These are phyloP conservation scores for Pyracantha coccinea DNA, from an alignment of 331 rosid genomes.

Conservation along the genomic window DNA sequence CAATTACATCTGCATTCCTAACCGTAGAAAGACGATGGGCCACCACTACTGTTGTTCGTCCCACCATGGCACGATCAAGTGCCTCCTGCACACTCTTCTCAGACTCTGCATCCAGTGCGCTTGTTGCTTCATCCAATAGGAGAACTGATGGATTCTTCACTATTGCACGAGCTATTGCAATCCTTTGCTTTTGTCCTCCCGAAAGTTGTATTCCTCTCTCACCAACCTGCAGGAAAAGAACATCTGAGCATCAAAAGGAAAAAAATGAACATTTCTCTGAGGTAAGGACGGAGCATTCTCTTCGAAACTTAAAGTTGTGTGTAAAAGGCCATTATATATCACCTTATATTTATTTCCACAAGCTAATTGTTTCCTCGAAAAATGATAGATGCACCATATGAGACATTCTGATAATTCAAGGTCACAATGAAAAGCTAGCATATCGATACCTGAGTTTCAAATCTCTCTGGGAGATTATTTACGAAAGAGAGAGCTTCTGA, in stretches of 20 bases:
- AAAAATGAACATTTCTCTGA: not conserved
- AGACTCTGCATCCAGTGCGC: constrained; percentile 91
- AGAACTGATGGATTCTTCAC: constrained; percentile 87
- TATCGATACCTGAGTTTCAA: constrained; percentile 77
- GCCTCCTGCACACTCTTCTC: constrained; percentile 98
- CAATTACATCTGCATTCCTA: constrained; percentile 79
- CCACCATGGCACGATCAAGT: constrained; percentile 94
- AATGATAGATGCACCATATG: too few species aligned
- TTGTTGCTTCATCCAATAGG: constrained; percentile 89
- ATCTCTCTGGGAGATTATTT: constrained; percentile 84
- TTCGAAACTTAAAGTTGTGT: too few species aligned
- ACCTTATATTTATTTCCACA: too few species aligned
- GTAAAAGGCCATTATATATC: too few species aligned
- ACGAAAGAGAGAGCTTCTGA: constrained; percentile 84
- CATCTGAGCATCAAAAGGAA: not conserved
- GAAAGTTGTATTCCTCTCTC: constrained; percentile 97
- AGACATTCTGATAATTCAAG: too few species aligned
- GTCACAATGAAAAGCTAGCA: not conserved
- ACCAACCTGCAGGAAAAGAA: constrained; percentile 58
- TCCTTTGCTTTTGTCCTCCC: constrained; percentile 96
- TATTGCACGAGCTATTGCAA: constrained; percentile 86
- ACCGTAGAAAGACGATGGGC: constrained; percentile 97
- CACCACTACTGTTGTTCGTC: constrained; percentile 79
- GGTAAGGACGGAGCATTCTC: not conserved
- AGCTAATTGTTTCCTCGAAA: too few species aligned